Conservation (phyloP, 345 rosid species). For the Erucastrum elatum region DNA sequence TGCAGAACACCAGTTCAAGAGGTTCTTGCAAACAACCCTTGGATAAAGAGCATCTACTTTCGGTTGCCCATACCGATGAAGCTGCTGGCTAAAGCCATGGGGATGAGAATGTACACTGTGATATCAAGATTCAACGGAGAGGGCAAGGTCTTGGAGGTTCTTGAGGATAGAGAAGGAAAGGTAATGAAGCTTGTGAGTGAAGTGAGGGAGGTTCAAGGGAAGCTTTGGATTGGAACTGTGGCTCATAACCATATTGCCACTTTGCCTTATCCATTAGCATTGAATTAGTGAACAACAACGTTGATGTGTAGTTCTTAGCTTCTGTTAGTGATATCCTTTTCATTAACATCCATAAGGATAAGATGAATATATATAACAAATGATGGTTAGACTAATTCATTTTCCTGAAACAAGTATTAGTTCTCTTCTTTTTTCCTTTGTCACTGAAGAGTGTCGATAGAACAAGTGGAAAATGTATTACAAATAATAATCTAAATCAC, state of each 20-base stretch:
- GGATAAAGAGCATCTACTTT: conserved; percentile 77
- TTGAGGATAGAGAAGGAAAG: conserved; percentile 79
- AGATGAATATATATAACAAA: background rate
- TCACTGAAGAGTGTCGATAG: background rate
- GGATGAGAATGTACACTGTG: conserved; percentile 93
- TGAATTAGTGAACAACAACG: conserved; percentile 5
- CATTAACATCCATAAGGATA: conserved; percentile 1
- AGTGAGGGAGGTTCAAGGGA: conserved; percentile 82
- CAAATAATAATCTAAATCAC: background rate
- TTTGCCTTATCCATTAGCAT: conserved; percentile 55
- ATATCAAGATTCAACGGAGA: conserved; percentile 60
- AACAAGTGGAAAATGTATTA: background rate
- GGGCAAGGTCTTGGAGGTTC: conserved; percentile 73
- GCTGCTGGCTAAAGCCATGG: conserved; percentile 69
- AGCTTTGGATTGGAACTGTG: conserved; percentile 96
- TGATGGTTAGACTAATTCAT: conserved; percentile 12
- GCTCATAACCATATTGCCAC: conserved; percentile 96
- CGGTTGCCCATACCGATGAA: conserved; percentile 70
- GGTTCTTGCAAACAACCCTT: conserved; percentile 67
- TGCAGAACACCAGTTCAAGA: conserved; percentile 88
- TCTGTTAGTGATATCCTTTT: conserved; percentile 14
- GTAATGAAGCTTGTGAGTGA: conserved; percentile 95
- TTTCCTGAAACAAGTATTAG: background rate
- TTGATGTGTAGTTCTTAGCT: conserved; percentile 26
- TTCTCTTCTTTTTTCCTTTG: background rate